These are phyloP conservation scores for Tetrapisispora pingtungensis DNA, from an alignment of 805 yeast genomes.

Conservation along the genomic window DNA sequence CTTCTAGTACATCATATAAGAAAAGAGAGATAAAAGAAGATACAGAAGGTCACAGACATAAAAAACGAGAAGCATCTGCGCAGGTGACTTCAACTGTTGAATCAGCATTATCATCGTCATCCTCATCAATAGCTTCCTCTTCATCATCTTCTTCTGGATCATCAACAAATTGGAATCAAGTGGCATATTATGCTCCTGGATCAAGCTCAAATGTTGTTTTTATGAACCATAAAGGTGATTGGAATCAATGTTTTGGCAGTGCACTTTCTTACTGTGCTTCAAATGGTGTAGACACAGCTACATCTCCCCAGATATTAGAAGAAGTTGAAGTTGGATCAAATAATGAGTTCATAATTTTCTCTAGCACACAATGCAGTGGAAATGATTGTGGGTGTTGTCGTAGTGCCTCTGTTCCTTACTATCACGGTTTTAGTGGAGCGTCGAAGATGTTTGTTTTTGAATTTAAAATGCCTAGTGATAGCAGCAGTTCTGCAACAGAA, in stretches of 20 bases:
- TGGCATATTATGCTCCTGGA: slow-evolving; percentile 66
- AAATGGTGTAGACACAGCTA: slow-evolving; percentile 67
- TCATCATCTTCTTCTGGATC: slow-evolving; percentile 19
- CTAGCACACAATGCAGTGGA: slow-evolving; percentile 49
- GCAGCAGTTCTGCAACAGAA: slow-evolving; percentile 31
- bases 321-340: slow-evolving; percentile 64
- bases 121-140: slow-evolving; percentile 13
- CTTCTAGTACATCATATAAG: slow-evolving; percentile 36
- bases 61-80: slow-evolving; percentile 44
- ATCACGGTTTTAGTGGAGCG: slow-evolving; percentile 84
- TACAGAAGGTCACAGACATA: slow-evolving; percentile 37
- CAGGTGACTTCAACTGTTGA: slow-evolving; percentile 4
- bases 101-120: not conserved
- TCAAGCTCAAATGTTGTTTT: slow-evolving; percentile 62
- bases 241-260: slow-evolving; percentile 81
- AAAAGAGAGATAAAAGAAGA: slow-evolving; percentile 35
- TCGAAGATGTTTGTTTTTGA: slow-evolving; percentile 84
- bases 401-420: slow-evolving; percentile 70
- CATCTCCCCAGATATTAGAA: slow-evolving; percentile 54
- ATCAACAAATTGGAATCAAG: slow-evolving; percentile 53
- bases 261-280: slow-evolving; percentile 75
- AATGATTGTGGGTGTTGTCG: slow-evolving; percentile 78
- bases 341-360: slow-evolving; percentile 72
- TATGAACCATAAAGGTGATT: slow-evolving; percentile 78
- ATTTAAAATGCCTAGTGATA: slow-evolving; percentile 81